Evolutionary conservation across 2,329 filamentous ascomycete species (phyloP).

Genomic region (Lomentospora prolificans): DNA sequence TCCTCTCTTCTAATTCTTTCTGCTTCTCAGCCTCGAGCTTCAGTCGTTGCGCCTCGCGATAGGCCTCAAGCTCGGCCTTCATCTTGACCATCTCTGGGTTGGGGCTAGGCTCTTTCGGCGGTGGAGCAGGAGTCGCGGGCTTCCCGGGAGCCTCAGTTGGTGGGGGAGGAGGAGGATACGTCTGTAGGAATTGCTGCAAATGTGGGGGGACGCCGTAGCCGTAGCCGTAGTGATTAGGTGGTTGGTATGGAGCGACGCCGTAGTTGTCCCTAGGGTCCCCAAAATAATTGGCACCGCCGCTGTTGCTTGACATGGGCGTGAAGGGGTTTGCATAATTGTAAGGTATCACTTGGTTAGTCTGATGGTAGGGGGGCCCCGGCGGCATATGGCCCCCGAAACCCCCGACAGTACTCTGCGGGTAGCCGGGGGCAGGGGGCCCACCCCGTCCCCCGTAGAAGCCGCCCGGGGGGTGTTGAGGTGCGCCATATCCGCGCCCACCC

Average conservation of each 20-base stretch:
- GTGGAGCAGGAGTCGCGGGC: slow-evolving; percentile 27
- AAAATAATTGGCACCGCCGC: slow-evolving; percentile 7
- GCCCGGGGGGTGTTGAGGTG: slow-evolving; percentile 6
- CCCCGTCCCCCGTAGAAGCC: slow-evolving; percentile 23
- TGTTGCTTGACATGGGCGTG: slow-evolving; percentile 8
- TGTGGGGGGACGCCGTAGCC: slow-evolving; percentile 18
- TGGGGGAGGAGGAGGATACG: slow-evolving; percentile 29
- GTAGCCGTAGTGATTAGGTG: not conserved
- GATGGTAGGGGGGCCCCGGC: slow-evolving; percentile 24
- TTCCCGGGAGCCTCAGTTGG: slow-evolving; percentile 25
- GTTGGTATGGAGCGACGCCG: slow-evolving; percentile 10
- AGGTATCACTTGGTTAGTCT: slow-evolving; percentile 29
- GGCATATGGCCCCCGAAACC: slow-evolving; percentile 34
- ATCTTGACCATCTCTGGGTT: slow-evolving; percentile 49
- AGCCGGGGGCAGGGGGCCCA: slow-evolving; percentile 20
- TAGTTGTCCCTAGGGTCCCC: slow-evolving; percentile 9
- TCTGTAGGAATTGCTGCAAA: slow-evolving; percentile 29
- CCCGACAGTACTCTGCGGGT: slow-evolving; percentile 37
- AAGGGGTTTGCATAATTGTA: slow-evolving; percentile 9
- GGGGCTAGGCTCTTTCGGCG: slow-evolving; percentile 27
- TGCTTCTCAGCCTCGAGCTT: slow-evolving; percentile 35
- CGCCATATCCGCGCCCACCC: slow-evolving; percentile 13
- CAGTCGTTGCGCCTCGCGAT: slow-evolving; percentile 35
- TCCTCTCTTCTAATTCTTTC: slow-evolving; percentile 33
- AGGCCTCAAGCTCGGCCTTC: slow-evolving; percentile 45